Evolutionary conservation across 2,329 filamentous ascomycete genomes (phyloP).

Genomic region (Pestalotiopsis sp.): DNA sequence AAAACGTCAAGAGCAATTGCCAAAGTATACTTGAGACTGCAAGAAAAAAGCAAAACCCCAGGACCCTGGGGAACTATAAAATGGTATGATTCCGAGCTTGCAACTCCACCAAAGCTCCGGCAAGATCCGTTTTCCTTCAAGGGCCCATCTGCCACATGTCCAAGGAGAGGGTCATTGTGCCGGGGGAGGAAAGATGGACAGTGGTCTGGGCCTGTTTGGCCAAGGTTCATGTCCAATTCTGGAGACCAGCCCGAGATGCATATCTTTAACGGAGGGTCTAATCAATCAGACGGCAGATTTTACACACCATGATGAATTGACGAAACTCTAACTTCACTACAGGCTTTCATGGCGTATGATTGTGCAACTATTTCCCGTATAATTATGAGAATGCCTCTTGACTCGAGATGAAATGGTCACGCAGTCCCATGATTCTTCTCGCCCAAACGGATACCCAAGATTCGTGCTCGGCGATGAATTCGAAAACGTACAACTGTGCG

Average conservation of each 20-base stretch:
- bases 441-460: too few relatives aligned
- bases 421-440: too few relatives aligned
- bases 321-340: background rate
- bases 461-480: background rate
- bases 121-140: background rate
- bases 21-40: background rate
- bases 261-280: background rate
- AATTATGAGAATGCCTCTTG: background rate
- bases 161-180: background rate
- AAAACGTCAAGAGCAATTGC: background rate
- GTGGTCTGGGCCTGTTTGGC: background rate
- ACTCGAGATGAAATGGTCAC: too few relatives aligned
- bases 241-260: background rate
- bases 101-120: background rate
- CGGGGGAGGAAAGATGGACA: background rate
- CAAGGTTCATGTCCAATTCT: background rate
- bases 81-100: background rate
- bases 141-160: background rate
- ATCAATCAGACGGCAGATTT: background rate
- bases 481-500: background rate
- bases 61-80: background rate
- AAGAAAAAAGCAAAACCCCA: background rate
- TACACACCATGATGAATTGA: too few relatives aligned
- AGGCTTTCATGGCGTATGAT: background rate
- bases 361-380: background rate